Conservation (phyloP, 805 yeast genomes). For the Cyberlindnera euphorbiiphila region DNA sequence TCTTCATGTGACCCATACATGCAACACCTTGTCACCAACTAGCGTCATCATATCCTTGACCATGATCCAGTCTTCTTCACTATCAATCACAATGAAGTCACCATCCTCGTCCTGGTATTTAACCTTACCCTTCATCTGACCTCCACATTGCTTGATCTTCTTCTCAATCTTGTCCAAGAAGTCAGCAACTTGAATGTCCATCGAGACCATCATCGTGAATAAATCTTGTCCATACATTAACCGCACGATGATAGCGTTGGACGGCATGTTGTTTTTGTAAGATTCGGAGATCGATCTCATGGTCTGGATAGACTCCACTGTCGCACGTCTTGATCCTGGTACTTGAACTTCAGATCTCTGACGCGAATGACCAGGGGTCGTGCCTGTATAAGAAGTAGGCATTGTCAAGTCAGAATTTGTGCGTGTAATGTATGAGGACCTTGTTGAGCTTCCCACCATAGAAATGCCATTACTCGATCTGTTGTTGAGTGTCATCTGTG, state of each 20-base stretch:
- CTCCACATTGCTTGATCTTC: constrained; percentile 53
- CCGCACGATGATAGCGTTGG: constrained; percentile 36
- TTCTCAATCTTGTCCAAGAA: constrained; percentile 55
- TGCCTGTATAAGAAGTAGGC: constrained; percentile 10
- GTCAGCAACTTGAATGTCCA: constrained; percentile 45
- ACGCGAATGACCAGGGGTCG: constrained; percentile 23
- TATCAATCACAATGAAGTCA: constrained; percentile 79
- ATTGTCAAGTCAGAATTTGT: constrained; percentile 21
- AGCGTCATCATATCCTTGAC: constrained; percentile 70
- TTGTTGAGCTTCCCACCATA: constrained; percentile 16
- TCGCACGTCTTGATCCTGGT: constrained; percentile 24
- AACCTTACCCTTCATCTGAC: constrained; percentile 46
- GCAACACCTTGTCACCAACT: constrained; percentile 43
- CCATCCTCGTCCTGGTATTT: constrained; percentile 94
- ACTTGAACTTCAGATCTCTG: constrained; percentile 27
- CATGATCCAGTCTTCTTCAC: constrained; percentile 83
- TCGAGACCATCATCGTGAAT: constrained; percentile 62
- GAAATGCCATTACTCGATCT: constrained; percentile 29
- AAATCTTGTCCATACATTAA: constrained; percentile 44
- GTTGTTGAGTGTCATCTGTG: constrained; percentile 20
- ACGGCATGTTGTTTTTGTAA: constrained; percentile 36
- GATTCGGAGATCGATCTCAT: constrained; percentile 39
- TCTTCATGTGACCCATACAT: constrained; percentile 37
- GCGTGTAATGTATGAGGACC: constrained; percentile 26
- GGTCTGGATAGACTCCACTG: constrained; percentile 26